Conservation (phyloP, 139 green algal genomes). For the Chlorella vulgaris region DNA sequence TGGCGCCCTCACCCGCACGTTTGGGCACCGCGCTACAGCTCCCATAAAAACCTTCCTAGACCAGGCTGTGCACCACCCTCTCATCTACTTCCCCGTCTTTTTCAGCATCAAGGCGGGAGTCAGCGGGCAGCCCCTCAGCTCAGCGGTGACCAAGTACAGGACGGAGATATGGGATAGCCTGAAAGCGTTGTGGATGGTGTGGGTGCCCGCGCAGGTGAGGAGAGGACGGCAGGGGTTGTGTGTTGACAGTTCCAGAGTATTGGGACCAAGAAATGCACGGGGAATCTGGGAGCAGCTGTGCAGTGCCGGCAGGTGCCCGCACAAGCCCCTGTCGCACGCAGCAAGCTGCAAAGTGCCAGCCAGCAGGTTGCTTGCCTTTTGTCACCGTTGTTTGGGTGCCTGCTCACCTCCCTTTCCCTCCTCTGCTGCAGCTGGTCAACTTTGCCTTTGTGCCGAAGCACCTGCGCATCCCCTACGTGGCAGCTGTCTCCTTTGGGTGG, state of each 20-base stretch:
- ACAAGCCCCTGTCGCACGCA: no score
- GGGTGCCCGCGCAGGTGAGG: conserved; percentile 71
- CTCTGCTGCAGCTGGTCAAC: conserved; percentile 77
- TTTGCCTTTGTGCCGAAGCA: conserved; percentile 85
- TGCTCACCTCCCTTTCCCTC: neutral
- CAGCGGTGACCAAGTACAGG: conserved; percentile 68
- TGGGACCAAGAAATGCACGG: no score
- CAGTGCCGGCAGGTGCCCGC: no score
- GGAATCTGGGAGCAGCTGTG: neutral
- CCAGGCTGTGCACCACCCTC: conserved; percentile 78
- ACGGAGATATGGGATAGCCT: conserved; percentile 84
- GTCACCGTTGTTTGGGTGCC: neutral
- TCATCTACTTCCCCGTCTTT: conserved; percentile 90
- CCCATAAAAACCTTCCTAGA: conserved; percentile 89
- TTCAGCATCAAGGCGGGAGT: conserved; percentile 70
- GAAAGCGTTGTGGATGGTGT: conserved; percentile 86
- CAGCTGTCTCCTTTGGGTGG: conserved; percentile 60
- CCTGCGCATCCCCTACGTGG: conserved; percentile 80
- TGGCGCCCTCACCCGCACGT: conserved; percentile 60
- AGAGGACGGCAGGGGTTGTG: neutral
- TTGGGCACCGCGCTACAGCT: conserved; percentile 74
- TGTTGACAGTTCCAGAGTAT: no score
- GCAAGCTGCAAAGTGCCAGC: no score
- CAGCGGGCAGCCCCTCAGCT: neutral
- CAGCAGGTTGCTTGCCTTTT: neutral